A percentile compares a stretch with the other conserved stretches of the same genome.
Conservation (phyloP, 129 eudicot genomes). For the Lactuca sativa region DNA sequence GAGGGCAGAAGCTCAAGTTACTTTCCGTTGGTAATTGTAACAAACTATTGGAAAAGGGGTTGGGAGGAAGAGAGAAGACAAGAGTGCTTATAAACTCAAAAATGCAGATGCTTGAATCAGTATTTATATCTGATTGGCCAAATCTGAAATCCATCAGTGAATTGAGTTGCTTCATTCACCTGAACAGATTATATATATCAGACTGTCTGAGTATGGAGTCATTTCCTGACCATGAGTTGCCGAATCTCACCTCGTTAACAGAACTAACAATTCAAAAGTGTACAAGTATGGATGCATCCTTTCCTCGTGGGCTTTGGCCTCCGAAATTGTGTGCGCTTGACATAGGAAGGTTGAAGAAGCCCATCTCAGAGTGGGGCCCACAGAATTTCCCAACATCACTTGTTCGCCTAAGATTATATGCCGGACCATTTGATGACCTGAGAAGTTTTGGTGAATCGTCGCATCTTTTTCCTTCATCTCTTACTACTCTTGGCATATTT, state of each 20-base stretch:
- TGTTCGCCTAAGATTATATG: not conserved
- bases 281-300: conserved; percentile 24
- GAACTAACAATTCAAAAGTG: not conserved
- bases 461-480: conserved; percentile 1
- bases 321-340: conserved; percentile 7
- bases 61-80: no score
- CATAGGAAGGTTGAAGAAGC: conserved; percentile 13
- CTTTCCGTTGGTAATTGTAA: rapidly evolving
- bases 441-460: not conserved
- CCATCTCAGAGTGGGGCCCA: conserved; percentile 17
- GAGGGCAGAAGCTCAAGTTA: conserved; percentile 4
- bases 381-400: conserved; percentile 25
- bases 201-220: conserved; percentile 11
- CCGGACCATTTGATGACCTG: not conserved
- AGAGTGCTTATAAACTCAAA: no score
- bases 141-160: conserved; percentile 15
- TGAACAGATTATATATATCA: not conserved
- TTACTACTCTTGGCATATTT: not conserved
- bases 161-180: conserved; percentile 10
- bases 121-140: not conserved
- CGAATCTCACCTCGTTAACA: conserved; percentile 5
- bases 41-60: not conserved
- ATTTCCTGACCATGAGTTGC: conserved; percentile 24
- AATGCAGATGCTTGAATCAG: not conserved
- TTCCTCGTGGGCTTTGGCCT: conserved; percentile 36